A percentile compares a stretch with the other conserved stretches of the same genome.
These are phyloP conservation scores for Hericium rajendrae DNA, from an alignment of 768 basidiomycete species.

Conservation along the genomic window DNA sequence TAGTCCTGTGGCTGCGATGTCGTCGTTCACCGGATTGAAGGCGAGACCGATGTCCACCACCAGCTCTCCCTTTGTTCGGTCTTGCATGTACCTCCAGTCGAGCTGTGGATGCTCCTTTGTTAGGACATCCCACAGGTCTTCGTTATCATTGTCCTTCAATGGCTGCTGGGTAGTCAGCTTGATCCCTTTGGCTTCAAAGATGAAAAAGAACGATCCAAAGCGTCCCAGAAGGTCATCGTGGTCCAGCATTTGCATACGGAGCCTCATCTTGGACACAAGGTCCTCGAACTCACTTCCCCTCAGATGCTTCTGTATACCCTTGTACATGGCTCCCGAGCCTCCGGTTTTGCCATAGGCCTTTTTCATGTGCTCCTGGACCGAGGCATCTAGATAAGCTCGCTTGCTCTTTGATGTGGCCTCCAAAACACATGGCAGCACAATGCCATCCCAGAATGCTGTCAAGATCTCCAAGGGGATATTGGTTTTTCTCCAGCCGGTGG, in stretches of 20 bases:
- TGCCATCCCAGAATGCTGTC: background rate
- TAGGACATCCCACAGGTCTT: background rate
- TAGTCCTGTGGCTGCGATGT: background rate
- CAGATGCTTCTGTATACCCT: background rate
- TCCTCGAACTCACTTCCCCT: background rate
- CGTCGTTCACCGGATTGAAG: background rate
- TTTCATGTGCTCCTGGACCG: background rate
- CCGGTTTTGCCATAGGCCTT: background rate
- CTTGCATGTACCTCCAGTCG: background rate
- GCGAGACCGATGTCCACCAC: background rate
- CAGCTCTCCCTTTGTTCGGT: background rate
- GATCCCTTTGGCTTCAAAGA: background rate
- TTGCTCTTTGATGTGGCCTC: background rate
- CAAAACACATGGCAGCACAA: background rate
- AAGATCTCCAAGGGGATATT: background rate
- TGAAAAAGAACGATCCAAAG: background rate
- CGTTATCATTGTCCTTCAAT: background rate
- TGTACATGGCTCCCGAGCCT: background rate
- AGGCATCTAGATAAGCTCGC: background rate
- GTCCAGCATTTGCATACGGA: background rate
- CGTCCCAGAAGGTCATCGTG: background rate
- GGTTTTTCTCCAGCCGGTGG: background rate
- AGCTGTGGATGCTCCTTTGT: background rate
- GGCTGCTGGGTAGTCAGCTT: background rate
- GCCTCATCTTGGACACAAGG: background rate